These are phyloP conservation scores for Lolium rigidum DNA, from an alignment of 176 grass and related monocot species.

Conservation along the genomic window DNA sequence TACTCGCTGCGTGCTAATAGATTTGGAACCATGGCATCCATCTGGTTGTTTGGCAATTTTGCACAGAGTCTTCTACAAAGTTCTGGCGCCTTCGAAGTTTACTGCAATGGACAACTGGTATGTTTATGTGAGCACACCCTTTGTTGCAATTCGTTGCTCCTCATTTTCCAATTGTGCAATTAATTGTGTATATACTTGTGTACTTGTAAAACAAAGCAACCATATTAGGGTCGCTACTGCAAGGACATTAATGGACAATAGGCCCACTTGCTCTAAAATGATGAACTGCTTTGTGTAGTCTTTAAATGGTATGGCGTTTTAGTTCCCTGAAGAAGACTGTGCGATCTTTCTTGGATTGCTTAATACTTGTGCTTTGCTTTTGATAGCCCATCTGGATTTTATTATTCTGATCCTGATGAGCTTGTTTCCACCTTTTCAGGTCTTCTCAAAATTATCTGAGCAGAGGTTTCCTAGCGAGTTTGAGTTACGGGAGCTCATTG, in stretches of 20 bases:
- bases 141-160: not conserved
- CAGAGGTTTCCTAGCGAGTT: constrained; percentile 88
- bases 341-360: not conserved
- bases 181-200: no score
- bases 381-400: not conserved
- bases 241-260: no score
- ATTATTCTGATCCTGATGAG: constrained; percentile 21
- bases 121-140: not conserved
- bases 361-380: not conserved
- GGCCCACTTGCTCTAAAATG: no score
- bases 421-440: constrained; percentile 57
- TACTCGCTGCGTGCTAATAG: constrained; percentile 84
- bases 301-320: not conserved
- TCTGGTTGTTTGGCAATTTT: constrained; percentile 90
- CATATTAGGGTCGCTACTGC: no score
- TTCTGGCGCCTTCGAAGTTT: constrained; percentile 98
- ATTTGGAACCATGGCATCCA: constrained; percentile 91
- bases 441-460: constrained; percentile 93
- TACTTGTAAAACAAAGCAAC: no score
- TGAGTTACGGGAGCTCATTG: constrained; percentile 79
- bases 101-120: constrained; percentile 95
- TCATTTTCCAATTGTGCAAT: not conserved
- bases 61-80: constrained; percentile 86
- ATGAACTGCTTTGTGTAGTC: not conserved
- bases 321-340: not conserved